These are phyloP conservation scores for Exophiala calicioides DNA, from an alignment of 2,329 filamentous ascomycete species.

Conservation along the genomic window DNA sequence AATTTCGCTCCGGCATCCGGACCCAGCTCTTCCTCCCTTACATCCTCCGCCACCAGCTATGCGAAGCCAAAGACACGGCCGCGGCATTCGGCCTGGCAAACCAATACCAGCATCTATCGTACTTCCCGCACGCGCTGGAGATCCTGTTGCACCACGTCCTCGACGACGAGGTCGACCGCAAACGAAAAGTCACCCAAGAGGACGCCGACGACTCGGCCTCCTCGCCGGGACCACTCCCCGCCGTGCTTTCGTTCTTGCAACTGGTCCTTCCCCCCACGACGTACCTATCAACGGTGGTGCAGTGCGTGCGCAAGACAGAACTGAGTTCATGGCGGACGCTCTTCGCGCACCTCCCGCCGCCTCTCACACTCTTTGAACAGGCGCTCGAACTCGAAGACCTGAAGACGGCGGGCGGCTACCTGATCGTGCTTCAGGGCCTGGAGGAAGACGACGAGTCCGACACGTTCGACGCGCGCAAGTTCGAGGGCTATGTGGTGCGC, in stretches of 20 bases:
- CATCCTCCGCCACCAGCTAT: slow-evolving; percentile 76
- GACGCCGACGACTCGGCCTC: slow-evolving; percentile 29
- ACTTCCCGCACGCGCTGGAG: slow-evolving; percentile 91
- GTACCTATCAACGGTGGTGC: slow-evolving; percentile 92
- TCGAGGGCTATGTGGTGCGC: slow-evolving; percentile 64
- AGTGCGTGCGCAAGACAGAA: slow-evolving; percentile 96
- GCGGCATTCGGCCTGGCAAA: slow-evolving; percentile 80
- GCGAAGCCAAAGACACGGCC: slow-evolving; percentile 67
- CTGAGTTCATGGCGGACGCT: slow-evolving; percentile 92
- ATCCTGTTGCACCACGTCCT: slow-evolving; percentile 89
- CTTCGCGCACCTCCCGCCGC: slow-evolving; percentile 86
- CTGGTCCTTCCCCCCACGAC: slow-evolving; percentile 68
- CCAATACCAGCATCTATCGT: slow-evolving; percentile 82
- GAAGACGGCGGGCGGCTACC: slow-evolving; percentile 93
- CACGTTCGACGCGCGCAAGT: slow-evolving; percentile 24
- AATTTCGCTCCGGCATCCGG: slow-evolving; percentile 82
- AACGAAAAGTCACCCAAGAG: slow-evolving; percentile 34
- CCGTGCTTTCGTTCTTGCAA: slow-evolving; percentile 63
- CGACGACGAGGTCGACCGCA: slow-evolving; percentile 82
- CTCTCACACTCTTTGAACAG: slow-evolving; percentile 90
- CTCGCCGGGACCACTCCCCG: slow-evolving; percentile 42
- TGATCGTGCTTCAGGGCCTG: slow-evolving; percentile 88
- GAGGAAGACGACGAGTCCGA: slow-evolving; percentile 51
- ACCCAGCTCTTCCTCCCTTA: slow-evolving; percentile 93
- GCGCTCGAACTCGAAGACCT: slow-evolving; percentile 79